Percentiles rank a stretch among this genome's conserved stretches.
Conservation (phyloP, 2,329 filamentous ascomycete species). For the Kalaharituber pfeilii region DNA sequence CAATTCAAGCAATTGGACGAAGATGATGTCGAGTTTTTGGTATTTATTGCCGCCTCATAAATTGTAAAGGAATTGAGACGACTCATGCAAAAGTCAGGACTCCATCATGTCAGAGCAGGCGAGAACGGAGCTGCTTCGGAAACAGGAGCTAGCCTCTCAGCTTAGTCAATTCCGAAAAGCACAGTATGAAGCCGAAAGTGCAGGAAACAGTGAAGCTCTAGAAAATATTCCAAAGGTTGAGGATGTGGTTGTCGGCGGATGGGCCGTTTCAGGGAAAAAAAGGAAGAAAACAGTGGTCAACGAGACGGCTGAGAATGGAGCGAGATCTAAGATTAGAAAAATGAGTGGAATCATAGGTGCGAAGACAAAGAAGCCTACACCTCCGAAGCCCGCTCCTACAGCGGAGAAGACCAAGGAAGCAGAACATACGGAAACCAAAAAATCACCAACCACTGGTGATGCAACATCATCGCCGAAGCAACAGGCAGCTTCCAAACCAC, state of each 20-base stretch:
- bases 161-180: conserved; percentile 39
- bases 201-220: conserved; percentile 11
- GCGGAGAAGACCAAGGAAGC: background rate
- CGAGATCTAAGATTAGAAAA: background rate
- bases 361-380: background rate
- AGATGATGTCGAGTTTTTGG: conserved; percentile 59
- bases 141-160: conserved; percentile 40
- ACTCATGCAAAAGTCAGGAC: conserved; percentile 26
- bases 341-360: background rate
- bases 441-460: conserved; percentile 8
- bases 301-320: background rate
- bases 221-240: conserved; percentile 12
- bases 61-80: conserved; percentile 23
- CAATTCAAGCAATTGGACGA: conserved; percentile 64
- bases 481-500: conserved; percentile 24
- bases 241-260: background rate
- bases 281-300: background rate
- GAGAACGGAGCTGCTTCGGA: conserved; percentile 38
- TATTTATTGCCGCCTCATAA: conserved; percentile 24
- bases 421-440: background rate
- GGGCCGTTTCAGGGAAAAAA: background rate
- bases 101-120: conserved; percentile 36
- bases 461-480: conserved; percentile 21
- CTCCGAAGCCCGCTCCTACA: background rate
- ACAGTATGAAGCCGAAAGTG: conserved; percentile 26